Percentiles rank a stretch among this genome's conserved stretches.
phyloP scores from a whole-genome alignment of 768 basidiomycete genomes.

The Russula ochroleuca region DNA sequence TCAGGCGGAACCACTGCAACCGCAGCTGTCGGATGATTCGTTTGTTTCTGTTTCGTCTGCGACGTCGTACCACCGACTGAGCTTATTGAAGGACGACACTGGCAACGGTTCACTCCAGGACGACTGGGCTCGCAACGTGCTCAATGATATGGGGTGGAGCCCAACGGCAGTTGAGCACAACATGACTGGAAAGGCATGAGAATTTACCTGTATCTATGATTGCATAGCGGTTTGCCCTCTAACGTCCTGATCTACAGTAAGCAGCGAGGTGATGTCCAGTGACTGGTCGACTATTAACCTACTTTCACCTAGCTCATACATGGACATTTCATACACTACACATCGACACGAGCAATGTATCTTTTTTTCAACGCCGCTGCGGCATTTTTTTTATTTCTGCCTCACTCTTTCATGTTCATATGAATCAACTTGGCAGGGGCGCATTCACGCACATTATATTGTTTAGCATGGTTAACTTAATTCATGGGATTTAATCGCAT shows the following conservation, averaged over 20 bases:
- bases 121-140: slow-evolving; percentile 71
- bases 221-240: slow-evolving; percentile 9
- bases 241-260: slow-evolving; percentile 3
- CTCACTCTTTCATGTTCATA: slow-evolving; percentile 13
- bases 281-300: neutral
- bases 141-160: slow-evolving; percentile 47
- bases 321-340: slow-evolving; percentile 3
- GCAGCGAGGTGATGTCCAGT: neutral
- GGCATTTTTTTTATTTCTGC: slow-evolving; percentile 2
- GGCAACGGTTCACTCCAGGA: slow-evolving; percentile 37
- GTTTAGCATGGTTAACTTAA: slow-evolving; percentile 23
- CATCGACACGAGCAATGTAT: slow-evolving; percentile 8
- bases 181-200: slow-evolving; percentile 6
- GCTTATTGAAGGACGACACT: slow-evolving; percentile 37
- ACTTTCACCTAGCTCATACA: slow-evolving; percentile 2
- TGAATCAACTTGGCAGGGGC: slow-evolving; percentile 18
- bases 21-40: slow-evolving; percentile 31
- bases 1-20: slow-evolving; percentile 19
- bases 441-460: slow-evolving; percentile 22
- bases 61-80: slow-evolving; percentile 39
- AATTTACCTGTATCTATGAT: slow-evolving; percentile 7
- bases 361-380: neutral
- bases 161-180: slow-evolving; percentile 13
- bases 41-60: slow-evolving; percentile 43
- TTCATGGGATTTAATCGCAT: slow-evolving; percentile 1